Evolutionary conservation across 1,284 basidiomycete species (phyloP).

Genomic region (Ceratobasidium sp.): DNA sequence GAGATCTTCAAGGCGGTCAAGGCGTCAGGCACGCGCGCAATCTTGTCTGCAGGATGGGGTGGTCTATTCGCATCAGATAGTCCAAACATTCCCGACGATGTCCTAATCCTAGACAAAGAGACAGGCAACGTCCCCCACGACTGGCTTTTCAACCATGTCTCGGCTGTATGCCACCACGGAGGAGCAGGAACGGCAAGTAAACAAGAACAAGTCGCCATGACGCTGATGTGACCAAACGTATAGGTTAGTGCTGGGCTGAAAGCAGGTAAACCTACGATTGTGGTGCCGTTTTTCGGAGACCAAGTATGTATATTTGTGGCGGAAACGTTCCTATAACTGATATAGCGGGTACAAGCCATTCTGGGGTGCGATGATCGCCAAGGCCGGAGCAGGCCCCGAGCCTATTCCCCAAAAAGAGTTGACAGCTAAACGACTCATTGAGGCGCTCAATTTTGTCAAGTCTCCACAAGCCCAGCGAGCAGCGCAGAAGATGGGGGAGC

Average conservation of each 20-base stretch:
- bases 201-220: neutral
- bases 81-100: conserved; percentile 60
- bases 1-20: conserved; percentile 68
- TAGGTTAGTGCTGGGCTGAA: conserved; percentile 65
- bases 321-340: conserved; percentile 54
- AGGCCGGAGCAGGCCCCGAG: conserved; percentile 69
- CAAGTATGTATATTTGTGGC: conserved; percentile 61
- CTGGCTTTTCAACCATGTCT: conserved; percentile 74
- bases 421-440: conserved; percentile 62
- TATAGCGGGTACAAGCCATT: conserved; percentile 51
- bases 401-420: conserved; percentile 69
- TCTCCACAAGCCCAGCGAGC: conserved; percentile 60
- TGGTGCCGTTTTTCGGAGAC: conserved; percentile 78
- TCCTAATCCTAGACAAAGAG: conserved; percentile 63
- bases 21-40: conserved; percentile 65
- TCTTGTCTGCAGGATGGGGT: conserved; percentile 74
- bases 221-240: conserved; percentile 25
- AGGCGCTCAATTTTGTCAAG: conserved; percentile 64
- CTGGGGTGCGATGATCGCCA: conserved; percentile 69
- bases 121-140: conserved; percentile 72
- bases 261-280: conserved; percentile 71
- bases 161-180: conserved; percentile 76
- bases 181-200: conserved; percentile 53
- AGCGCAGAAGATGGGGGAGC: conserved; percentile 63
- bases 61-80: conserved; percentile 60